Percentiles rank a stretch among this genome's conserved stretches.
These are phyloP conservation scores for Rutidosis leptorrhynchoides DNA, from an alignment of 129 eudicot species.

Conservation along the genomic window DNA sequence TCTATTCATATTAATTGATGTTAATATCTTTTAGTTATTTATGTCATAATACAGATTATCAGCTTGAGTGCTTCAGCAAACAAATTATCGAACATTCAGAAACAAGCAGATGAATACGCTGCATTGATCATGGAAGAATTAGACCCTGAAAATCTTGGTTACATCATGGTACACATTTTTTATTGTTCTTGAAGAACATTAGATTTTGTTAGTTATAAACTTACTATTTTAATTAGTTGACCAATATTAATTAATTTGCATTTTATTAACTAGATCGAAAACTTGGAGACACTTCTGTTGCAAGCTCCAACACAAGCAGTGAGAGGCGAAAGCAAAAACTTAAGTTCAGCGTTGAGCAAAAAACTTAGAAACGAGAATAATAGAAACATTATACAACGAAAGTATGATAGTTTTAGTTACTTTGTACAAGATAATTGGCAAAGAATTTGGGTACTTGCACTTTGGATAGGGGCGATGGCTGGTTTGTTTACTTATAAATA, in stretches of 20 bases:
- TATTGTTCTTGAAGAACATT: background rate
- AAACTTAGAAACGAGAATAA: slow-evolving; percentile 38
- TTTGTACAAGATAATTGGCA: slow-evolving; percentile 60
- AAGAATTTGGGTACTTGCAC: slow-evolving; percentile 50
- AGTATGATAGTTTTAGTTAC: slow-evolving; percentile 30
- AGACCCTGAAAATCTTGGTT: slow-evolving; percentile 58
- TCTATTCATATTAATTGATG: background rate
- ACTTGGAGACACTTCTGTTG: slow-evolving; percentile 51
- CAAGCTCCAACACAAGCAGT: slow-evolving; percentile 45
- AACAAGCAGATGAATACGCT: slow-evolving; percentile 61
- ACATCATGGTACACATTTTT: slow-evolving; percentile 40
- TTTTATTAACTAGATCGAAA: slow-evolving; percentile 35
- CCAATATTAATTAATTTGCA: background rate
- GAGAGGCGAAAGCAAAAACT: slow-evolving; percentile 37
- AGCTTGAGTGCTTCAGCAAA: slow-evolving; percentile 60
- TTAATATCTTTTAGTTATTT: background rate
- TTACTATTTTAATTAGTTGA: background rate
- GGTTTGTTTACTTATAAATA: slow-evolving; percentile 59
- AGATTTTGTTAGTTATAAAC: background rate
- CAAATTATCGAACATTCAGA: slow-evolving; percentile 51
- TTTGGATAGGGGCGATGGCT: slow-evolving; percentile 46
- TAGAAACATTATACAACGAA: slow-evolving; percentile 35
- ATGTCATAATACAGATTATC: slow-evolving; percentile 45
- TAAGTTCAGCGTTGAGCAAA: slow-evolving; percentile 47
- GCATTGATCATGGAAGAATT: slow-evolving; percentile 73